Conservation (phyloP, 1,139 yeast genomes). For the Arxiozyma heterogenica region DNA sequence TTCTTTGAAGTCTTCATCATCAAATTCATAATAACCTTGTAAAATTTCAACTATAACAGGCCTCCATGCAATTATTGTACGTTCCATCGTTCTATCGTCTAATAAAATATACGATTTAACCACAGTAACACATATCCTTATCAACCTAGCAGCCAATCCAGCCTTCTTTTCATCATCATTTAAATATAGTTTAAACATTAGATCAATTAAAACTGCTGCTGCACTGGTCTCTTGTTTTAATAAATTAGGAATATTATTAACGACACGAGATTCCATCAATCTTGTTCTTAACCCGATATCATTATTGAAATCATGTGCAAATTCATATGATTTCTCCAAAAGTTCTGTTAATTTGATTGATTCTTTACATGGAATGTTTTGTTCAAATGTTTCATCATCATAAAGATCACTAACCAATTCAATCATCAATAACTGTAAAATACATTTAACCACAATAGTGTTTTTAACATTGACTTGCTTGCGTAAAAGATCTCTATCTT, state of each 20-base stretch:
- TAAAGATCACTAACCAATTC: conserved; percentile 77
- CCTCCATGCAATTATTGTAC: conserved; percentile 77
- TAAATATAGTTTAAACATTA: conserved; percentile 72
- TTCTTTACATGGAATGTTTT: conserved; percentile 55
- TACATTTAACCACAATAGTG: conserved; percentile 83
- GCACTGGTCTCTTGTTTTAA: conserved; percentile 87
- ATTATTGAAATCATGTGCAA: conserved; percentile 80
- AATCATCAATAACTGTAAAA: conserved; percentile 78
- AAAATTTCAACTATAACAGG: conserved; percentile 85
- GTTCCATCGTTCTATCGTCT: conserved; percentile 67
- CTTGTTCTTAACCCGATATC: conserved; percentile 79
- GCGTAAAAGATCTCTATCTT: conserved; percentile 8
- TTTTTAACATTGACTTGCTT: conserved; percentile 46
- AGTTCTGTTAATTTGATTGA: conserved; percentile 51
- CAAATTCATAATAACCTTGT: conserved; percentile 72
- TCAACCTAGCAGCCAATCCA: conserved; percentile 43
- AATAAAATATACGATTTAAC: conserved; percentile 60
- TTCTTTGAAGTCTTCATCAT: conserved; percentile 59
- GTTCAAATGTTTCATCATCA: conserved; percentile 57
- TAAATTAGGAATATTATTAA: conserved; percentile 85
- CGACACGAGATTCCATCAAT: conserved; percentile 85
- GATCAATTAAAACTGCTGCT: conserved; percentile 75
- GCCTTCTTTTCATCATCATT: conserved; percentile 43
- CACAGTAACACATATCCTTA: conserved; percentile 65
- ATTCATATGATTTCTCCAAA: conserved; percentile 61